Evolutionary conservation across 139 green algal species (phyloP).

Genomic region (Mesotaenium endlicherianum): DNA sequence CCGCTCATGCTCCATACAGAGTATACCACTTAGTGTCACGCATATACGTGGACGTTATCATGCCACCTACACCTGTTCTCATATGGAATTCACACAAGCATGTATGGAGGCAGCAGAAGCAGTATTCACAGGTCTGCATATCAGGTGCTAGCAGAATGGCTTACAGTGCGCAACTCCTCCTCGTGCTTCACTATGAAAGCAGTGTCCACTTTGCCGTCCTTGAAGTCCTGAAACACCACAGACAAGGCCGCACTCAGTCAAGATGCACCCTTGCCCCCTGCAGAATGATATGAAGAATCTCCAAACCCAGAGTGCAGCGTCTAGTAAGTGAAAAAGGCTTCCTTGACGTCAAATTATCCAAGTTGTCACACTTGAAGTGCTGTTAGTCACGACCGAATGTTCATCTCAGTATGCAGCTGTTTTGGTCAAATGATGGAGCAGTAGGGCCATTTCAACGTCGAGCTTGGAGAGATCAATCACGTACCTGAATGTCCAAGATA

Average conservation of each 20-base stretch:
- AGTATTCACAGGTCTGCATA: neutral
- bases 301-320: neutral
- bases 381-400: neutral
- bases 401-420: no score
- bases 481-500: conserved; percentile 20
- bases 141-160: neutral
- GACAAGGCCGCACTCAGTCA: conserved; percentile 61
- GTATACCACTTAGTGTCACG: neutral
- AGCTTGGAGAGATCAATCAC: neutral
- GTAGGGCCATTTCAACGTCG: no score
- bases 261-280: conserved; percentile 68
- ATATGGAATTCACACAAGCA: neutral
- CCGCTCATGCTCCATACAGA: neutral
- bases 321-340: neutral
- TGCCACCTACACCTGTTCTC: no score
- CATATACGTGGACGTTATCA: no score
- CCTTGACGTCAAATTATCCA: neutral
- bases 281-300: conserved; percentile 72
- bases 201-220: conserved; percentile 69
- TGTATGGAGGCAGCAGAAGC: neutral
- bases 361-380: neutral
- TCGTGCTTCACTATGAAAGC: conserved; percentile 87
- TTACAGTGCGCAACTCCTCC: conserved; percentile 63
- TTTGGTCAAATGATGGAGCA: no score
- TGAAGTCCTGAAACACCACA: conserved; percentile 68